phyloP scores from a whole-genome alignment of 169 alveolate species.

The Cryptosporidium bovis region DNA sequence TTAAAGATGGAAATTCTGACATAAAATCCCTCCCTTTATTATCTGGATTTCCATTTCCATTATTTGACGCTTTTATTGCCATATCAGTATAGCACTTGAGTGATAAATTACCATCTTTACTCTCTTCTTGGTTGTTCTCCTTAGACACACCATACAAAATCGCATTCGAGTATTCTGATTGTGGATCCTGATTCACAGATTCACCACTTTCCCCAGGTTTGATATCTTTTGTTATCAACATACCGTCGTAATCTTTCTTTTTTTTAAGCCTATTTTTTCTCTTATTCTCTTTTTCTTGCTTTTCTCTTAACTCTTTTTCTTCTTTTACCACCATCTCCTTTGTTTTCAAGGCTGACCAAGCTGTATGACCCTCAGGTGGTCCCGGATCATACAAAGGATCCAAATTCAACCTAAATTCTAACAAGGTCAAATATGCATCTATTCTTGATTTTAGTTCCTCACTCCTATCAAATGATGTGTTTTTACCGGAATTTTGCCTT shows the following conservation, averaged over 20 bases:
- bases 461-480: conserved; percentile 62
- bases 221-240: conserved; percentile 23
- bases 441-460: conserved; percentile 77
- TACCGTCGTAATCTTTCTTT: conserved; percentile 47
- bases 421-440: conserved; percentile 75
- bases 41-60: not conserved
- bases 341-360: conserved; percentile 80
- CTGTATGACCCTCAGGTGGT: conserved; percentile 79
- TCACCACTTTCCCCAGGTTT: not conserved
- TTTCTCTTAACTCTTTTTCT: conserved; percentile 35
- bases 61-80: conserved; percentile 53
- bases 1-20: conserved; percentile 59
- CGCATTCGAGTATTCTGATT: conserved; percentile 29
- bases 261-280: not conserved
- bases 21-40: conserved; percentile 49
- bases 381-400: conserved; percentile 83
- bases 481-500: conserved; percentile 39
- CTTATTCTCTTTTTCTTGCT: conserved; percentile 28
- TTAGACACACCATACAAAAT: conserved; percentile 33
- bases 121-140: not conserved
- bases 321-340: conserved; percentile 52
- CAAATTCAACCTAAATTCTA: conserved; percentile 78
- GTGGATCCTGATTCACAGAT: conserved; percentile 58
- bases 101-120: not conserved
- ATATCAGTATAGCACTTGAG: conserved; percentile 59